Percentiles rank a stretch among this genome's conserved stretches.
Conservation (phyloP, 2,329 filamentous ascomycete species). For the Magnaporthiopsis rhizophila region DNA sequence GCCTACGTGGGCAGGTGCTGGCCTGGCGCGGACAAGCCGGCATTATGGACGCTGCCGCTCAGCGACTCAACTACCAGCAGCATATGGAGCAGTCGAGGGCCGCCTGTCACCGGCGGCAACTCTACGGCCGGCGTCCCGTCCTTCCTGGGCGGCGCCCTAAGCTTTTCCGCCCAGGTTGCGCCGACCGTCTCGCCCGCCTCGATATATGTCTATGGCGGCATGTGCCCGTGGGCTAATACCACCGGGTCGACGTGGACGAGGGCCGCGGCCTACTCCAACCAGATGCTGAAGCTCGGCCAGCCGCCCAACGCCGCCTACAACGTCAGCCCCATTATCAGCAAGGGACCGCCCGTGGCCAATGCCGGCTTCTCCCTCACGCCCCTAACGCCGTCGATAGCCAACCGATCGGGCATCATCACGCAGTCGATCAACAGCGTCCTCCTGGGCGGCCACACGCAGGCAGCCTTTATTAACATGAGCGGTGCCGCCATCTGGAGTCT, state of each 20-base stretch:
- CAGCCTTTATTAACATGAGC: constrained; percentile 90
- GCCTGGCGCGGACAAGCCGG: constrained; percentile 30
- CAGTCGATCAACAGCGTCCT: constrained; percentile 74
- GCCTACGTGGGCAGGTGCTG: constrained; percentile 70
- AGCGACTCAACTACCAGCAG: constrained; percentile 24
- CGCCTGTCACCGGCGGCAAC: constrained; percentile 2
- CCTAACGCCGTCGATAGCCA: constrained; percentile 61
- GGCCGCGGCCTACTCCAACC: constrained; percentile 68
- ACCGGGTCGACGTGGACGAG: constrained; percentile 52
- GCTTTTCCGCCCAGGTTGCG: constrained; percentile 57
- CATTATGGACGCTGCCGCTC: constrained; percentile 62
- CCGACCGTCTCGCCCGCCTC: constrained; percentile 44
- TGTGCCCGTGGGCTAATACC: constrained; percentile 58
- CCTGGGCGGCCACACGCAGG: constrained; percentile 74
- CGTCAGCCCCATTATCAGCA: constrained; percentile 29
- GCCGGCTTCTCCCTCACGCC: constrained; percentile 81
- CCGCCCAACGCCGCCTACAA: constrained; percentile 24
- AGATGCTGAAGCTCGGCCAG: constrained; percentile 62
- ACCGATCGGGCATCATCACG: constrained; percentile 54
- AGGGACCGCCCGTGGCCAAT: constrained; percentile 66
- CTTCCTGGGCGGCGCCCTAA: constrained; percentile 49
- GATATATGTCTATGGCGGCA: constrained; percentile 78
- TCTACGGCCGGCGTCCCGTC: constrained; percentile 28
- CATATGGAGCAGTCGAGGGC: constrained; percentile 31
- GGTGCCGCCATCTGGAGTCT: constrained; percentile 80